Evolutionary conservation across 768 basidiomycete genomes (phyloP), one percentile per base, ranked within the genome.

Genomic region (Kwoniella newhampshirensis): DNA sequence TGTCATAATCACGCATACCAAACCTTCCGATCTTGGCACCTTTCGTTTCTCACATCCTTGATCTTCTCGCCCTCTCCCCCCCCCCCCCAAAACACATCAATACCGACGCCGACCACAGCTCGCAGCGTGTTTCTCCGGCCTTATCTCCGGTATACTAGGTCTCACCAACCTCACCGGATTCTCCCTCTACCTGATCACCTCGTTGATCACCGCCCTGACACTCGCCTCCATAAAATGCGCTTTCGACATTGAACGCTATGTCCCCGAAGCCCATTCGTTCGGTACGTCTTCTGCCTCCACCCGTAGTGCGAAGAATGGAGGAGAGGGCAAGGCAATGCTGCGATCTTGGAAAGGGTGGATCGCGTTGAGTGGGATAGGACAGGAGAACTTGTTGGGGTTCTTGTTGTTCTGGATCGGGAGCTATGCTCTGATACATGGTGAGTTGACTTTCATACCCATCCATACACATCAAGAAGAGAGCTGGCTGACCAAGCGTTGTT

Each of bases 341-440:
- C 53, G 40, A 18, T 39, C 83, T 58, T 77, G 81, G 75, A 87
- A 87, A 51, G 74, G 66, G 15, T 71, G 68, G 70, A 57, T 63
- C 53, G 71, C 56, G 52, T 77, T 94, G 35, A 78, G 86, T 44
- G 90, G 87, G 60, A 87, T 92, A 0, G 90, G 90, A 9, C 88
- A 91, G 77, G 92, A 96, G 76, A 92, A 91, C 63, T 79, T 86
- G 17, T 89, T 91, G 68, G 89, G 90, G 2, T 97, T 93, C 68
- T 82, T 97, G 56, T 82, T 96, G 26, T 86, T 88, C 20, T 97
- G 92, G 92, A 97, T 92, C 32, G 79, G 94, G 53, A 88, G 92
- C 75, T 94, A 89, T 74, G 92, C 68, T 15, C 46, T 73, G 32
- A 70, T 73, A 68, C 71, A 73, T 64, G 71, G 71, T 73, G 55